Percentiles rank a stretch among this genome's conserved stretches.
phyloP scores from a whole-genome alignment of 2,329 filamentous ascomycete genomes.

The Whalleya microplaca region DNA sequence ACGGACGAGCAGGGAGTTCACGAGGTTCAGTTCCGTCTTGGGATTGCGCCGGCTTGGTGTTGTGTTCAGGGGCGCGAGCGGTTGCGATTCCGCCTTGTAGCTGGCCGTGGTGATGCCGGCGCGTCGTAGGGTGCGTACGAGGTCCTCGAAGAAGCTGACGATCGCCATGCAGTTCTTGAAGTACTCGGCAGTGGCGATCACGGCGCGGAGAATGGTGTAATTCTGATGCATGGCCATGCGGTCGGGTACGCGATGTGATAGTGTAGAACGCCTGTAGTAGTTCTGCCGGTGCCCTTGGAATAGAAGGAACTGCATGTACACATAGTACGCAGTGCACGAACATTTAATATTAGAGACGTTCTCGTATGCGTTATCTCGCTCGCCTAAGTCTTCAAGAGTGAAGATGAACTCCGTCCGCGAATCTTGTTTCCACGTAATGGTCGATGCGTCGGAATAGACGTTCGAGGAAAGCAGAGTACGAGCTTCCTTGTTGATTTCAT shows the following conservation, averaged over 20 bases:
- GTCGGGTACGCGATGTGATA: conserved; percentile 44
- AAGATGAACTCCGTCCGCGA: conserved; percentile 63
- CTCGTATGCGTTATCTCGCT: conserved; percentile 41
- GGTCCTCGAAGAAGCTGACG: conserved; percentile 46
- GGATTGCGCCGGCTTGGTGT: conserved; percentile 41
- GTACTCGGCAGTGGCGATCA: conserved; percentile 54
- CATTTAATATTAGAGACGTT: conserved; percentile 45
- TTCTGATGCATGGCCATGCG: conserved; percentile 45
- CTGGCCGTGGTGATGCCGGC: conserved; percentile 49
- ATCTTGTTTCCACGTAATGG: conserved; percentile 60
- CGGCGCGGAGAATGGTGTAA: conserved; percentile 55
- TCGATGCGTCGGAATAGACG: conserved; percentile 64
- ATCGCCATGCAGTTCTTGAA: conserved; percentile 45
- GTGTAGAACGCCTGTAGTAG: conserved; percentile 67
- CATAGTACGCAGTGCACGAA: conserved; percentile 67
- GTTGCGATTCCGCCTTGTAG: conserved; percentile 47
- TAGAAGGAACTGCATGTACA: conserved; percentile 76
- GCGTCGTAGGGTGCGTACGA: conserved; percentile 49
- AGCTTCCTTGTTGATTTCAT: conserved; percentile 84
- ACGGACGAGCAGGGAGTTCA: conserved; percentile 47
- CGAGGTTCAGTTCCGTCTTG: conserved; percentile 48
- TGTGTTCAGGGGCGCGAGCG: conserved; percentile 31
- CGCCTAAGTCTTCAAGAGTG: conserved; percentile 67
- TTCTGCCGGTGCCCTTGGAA: conserved; percentile 79
- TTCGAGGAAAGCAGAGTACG: conserved; percentile 72